A percentile compares a stretch with the other conserved stretches of the same genome.
These are phyloP conservation scores for Trichomonascus vanleenenianus DNA, from an alignment of 805 yeast genomes.

Conservation along the genomic window DNA sequence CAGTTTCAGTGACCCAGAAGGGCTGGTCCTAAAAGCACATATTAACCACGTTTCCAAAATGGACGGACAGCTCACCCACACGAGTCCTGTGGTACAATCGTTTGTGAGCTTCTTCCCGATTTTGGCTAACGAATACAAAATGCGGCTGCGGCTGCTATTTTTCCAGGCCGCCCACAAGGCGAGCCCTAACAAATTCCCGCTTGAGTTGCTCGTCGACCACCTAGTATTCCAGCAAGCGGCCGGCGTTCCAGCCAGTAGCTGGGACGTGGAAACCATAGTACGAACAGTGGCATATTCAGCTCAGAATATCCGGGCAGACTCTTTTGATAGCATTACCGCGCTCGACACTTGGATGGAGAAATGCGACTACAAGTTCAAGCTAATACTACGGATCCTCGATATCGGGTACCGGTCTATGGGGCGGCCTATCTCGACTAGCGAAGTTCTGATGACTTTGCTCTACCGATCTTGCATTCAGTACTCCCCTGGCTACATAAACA, in stretches of 20 bases:
- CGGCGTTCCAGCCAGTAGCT: slow-evolving; percentile 22
- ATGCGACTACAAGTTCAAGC: slow-evolving; percentile 21
- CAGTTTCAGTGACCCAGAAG: slow-evolving; percentile 3
- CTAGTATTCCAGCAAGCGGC: slow-evolving; percentile 24
- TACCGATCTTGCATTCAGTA: slow-evolving; percentile 22
- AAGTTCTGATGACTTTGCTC: slow-evolving; percentile 18
- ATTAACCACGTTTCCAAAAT: slow-evolving; percentile 11
- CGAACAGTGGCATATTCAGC: slow-evolving; percentile 22
- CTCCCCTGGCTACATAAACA: slow-evolving; percentile 12
- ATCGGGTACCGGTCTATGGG: slow-evolving; percentile 20
- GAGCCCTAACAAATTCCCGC: slow-evolving; percentile 19
- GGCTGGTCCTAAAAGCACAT: slow-evolving; percentile 16
- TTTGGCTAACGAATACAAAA: slow-evolving; percentile 19
- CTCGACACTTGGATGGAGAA: slow-evolving; percentile 14
- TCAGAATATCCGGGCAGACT: not conserved
- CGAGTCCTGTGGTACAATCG: slow-evolving; percentile 16
- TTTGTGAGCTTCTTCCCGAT: slow-evolving; percentile 19
- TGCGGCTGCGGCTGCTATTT: slow-evolving; percentile 26
- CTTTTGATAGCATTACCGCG: not conserved
- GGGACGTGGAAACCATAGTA: slow-evolving; percentile 24
- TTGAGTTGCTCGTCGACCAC: slow-evolving; percentile 18
- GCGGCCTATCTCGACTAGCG: slow-evolving; percentile 14
- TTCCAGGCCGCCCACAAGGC: slow-evolving; percentile 20
- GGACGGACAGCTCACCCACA: slow-evolving; percentile 3
- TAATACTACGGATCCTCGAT: slow-evolving; percentile 18